These are phyloP conservation scores for Septoria petroselini DNA, from an alignment of 2,329 filamentous ascomycete species.

Conservation along the genomic window DNA sequence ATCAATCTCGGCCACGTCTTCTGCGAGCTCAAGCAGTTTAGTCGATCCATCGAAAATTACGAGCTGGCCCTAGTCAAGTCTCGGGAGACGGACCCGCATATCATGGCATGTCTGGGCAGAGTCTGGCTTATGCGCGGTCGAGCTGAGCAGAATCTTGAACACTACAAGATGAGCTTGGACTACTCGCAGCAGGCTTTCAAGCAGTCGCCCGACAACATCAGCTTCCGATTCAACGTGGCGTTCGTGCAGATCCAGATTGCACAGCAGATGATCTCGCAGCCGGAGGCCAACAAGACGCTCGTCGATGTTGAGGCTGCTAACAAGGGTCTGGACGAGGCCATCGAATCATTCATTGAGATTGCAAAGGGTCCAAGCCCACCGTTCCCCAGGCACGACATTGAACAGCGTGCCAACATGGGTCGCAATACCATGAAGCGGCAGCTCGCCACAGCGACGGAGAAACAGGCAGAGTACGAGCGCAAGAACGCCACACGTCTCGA, in stretches of 20 bases:
- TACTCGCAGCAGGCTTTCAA: conserved; percentile 68
- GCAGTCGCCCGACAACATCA: conserved; percentile 69
- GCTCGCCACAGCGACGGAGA: conserved; percentile 77
- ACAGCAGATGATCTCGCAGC: conserved; percentile 69
- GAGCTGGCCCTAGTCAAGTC: conserved; percentile 79
- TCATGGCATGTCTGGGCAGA: conserved; percentile 80
- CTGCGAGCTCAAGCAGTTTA: conserved; percentile 83
- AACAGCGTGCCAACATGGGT: conserved; percentile 96
- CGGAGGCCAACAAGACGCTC: conserved; percentile 72
- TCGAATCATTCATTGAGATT: conserved; percentile 62
- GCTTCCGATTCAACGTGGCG: conserved; percentile 96
- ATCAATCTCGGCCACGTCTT: conserved; percentile 94
- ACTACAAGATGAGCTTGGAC: conserved; percentile 62
- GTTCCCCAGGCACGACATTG: conserved; percentile 85
- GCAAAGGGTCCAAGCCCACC: conserved; percentile 65
- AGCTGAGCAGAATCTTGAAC: conserved; percentile 60
- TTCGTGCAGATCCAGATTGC: conserved; percentile 96
- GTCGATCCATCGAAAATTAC: conserved; percentile 90
- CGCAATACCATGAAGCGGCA: conserved; percentile 92
- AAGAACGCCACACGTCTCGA: conserved; percentile 86
- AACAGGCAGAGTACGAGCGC: conserved; percentile 86
- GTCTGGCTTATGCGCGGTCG: conserved; percentile 82
- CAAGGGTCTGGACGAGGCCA: conserved; percentile 79
- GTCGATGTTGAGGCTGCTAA: conserved; percentile 78
- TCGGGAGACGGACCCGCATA: conserved; percentile 65